Evolutionary conservation across 2,329 filamentous ascomycete species (phyloP).

Genomic region (Aspergillus ibericus): DNA sequence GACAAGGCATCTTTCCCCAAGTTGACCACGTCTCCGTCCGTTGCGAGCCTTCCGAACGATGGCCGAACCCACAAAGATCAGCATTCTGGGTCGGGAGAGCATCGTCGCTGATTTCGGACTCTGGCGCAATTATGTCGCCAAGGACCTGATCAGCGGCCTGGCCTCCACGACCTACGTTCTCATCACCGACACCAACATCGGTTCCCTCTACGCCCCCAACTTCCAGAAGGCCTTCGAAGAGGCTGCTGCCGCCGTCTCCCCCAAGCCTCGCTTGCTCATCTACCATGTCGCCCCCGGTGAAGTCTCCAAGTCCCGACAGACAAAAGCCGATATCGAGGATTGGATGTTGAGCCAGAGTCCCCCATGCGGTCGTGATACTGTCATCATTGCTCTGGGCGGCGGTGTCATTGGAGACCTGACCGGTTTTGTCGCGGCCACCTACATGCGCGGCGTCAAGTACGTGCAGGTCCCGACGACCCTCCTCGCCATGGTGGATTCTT

Average conservation of each 20-base stretch:
- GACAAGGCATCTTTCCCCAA: slow-evolving; percentile 10
- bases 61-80: slow-evolving; percentile 61
- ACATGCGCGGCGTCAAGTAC: slow-evolving; percentile 96
- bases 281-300: slow-evolving; percentile 89
- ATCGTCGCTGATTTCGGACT: slow-evolving; percentile 91
- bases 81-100: slow-evolving; percentile 82
- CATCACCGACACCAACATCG: slow-evolving; percentile 93
- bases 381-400: slow-evolving; percentile 90
- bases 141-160: slow-evolving; percentile 76
- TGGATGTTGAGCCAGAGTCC: slow-evolving; percentile 84
- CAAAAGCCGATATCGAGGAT: slow-evolving; percentile 94
- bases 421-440: slow-evolving; percentile 94
- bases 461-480: slow-evolving; percentile 95
- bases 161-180: slow-evolving; percentile 90
- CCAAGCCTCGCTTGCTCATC: slow-evolving; percentile 70
- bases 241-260: slow-evolving; percentile 46
- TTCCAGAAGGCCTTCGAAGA: slow-evolving; percentile 69
- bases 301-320: slow-evolving; percentile 87
- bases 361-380: slow-evolving; percentile 89
- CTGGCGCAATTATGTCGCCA: slow-evolving; percentile 77
- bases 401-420: slow-evolving; percentile 98
- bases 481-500: slow-evolving; percentile 96
- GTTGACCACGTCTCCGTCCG: slow-evolving; percentile 10
- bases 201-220: slow-evolving; percentile 72
- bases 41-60: slow-evolving; percentile 23